Evolutionary conservation across 208 protist species (phyloP).

Genomic region (Trypanosoma caninum): DNA sequence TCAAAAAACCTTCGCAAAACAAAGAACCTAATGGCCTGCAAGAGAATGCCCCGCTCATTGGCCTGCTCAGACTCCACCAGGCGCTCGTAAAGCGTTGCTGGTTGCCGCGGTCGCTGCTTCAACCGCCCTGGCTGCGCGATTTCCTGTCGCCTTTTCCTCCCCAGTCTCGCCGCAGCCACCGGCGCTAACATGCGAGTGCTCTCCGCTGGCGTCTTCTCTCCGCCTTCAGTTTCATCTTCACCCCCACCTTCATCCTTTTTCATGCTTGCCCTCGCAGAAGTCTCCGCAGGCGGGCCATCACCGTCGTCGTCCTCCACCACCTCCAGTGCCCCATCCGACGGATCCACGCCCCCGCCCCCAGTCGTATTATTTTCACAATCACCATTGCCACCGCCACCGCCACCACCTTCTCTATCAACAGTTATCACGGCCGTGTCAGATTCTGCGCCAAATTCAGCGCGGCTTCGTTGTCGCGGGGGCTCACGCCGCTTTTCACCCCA

Average conservation of each 20-base stretch:
- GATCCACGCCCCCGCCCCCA: slow-evolving; percentile 11
- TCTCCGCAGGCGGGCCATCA: slow-evolving; percentile 35
- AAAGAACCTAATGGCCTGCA: slow-evolving; percentile 86
- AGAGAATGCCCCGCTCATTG: slow-evolving; percentile 66
- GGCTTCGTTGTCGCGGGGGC: slow-evolving; percentile 7
- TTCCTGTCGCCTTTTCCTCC: slow-evolving; percentile 2
- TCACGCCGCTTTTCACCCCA: slow-evolving; percentile 73
- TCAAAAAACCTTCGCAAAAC: slow-evolving; percentile 68
- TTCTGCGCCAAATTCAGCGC: neutral
- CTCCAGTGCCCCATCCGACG: neutral
- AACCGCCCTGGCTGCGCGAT: too few species aligned
- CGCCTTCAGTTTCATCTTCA: neutral
- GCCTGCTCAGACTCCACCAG: slow-evolving; percentile 66
- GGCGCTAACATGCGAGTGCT: slow-evolving; percentile 59
- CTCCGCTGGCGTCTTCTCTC: slow-evolving; percentile 15
- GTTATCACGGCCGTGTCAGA: neutral
- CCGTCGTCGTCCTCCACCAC: slow-evolving; percentile 9
- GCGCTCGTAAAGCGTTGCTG: slow-evolving; percentile 64
- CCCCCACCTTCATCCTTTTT: too few species aligned
- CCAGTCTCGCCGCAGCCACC: slow-evolving; percentile 44
- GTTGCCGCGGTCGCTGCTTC: slow-evolving; percentile 20
- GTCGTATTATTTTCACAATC: too few species aligned
- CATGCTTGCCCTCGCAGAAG: slow-evolving; percentile 29
- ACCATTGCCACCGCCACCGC: neutral
- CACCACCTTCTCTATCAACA: neutral